Conservation (phyloP, 2,329 filamentous ascomycete species). For the Polychaeton citri region DNA sequence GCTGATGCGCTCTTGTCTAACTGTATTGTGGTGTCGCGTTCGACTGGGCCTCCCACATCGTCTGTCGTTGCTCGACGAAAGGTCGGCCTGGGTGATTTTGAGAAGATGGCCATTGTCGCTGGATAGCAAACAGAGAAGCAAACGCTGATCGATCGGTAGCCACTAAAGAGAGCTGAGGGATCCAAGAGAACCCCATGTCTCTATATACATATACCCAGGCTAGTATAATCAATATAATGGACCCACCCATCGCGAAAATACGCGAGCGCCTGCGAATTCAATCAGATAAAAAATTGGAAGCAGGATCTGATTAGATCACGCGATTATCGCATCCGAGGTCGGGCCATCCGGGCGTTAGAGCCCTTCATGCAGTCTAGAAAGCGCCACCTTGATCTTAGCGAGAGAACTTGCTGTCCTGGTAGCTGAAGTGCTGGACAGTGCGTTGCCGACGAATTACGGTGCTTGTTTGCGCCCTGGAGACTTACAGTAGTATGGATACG, state of each 20-base stretch:
- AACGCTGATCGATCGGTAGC: not conserved
- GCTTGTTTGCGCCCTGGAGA: too few relatives aligned
- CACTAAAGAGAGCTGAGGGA: not conserved
- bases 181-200: not conserved
- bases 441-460: too few relatives aligned
- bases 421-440: too few relatives aligned
- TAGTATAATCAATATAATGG: not conserved
- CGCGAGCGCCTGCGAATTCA: not conserved
- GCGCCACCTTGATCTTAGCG: not conserved
- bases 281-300: not conserved
- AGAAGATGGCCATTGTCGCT: not conserved
- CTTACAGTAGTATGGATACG: too few relatives aligned
- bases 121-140: not conserved
- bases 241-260: not conserved
- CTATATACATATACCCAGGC: not conserved
- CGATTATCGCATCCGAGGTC: not conserved
- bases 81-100: not conserved
- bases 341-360: not conserved
- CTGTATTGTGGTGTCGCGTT: not conserved
- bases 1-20: not conserved
- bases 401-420: too few relatives aligned
- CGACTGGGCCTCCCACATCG: not conserved
- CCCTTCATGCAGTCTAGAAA: not conserved
- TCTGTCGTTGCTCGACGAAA: not conserved
- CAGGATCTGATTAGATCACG: not conserved